Evolutionary conservation across 768 basidiomycete genomes (phyloP).

Genomic region (Chalciporus sphaerocephalus): DNA sequence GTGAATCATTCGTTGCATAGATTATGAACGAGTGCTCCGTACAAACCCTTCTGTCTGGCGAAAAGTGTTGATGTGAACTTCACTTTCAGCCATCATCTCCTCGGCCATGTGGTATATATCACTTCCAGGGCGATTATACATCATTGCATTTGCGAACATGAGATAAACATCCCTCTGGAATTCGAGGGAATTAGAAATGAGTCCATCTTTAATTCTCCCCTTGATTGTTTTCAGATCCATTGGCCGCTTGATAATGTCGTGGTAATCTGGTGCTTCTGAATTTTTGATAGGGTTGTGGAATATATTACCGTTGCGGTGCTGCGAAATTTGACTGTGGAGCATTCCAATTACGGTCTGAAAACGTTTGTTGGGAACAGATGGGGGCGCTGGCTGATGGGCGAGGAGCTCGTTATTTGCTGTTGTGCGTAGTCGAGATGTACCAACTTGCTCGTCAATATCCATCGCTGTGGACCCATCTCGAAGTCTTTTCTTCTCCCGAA

Average conservation of each 20-base stretch:
- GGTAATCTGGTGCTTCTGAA: slow-evolving; percentile 87
- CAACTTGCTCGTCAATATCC: slow-evolving; percentile 45
- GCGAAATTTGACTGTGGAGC: slow-evolving; percentile 77
- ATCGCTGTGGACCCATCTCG: slow-evolving; percentile 22
- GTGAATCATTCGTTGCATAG: neutral
- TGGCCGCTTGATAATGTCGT: slow-evolving; percentile 87
- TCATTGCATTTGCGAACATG: slow-evolving; percentile 97
- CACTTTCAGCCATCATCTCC: slow-evolving; percentile 82
- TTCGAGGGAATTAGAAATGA: slow-evolving; percentile 76
- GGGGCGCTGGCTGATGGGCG: slow-evolving; percentile 14
- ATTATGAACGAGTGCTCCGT: slow-evolving; percentile 34
- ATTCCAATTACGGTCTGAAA: slow-evolving; percentile 80
- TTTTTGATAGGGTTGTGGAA: slow-evolving; percentile 88
- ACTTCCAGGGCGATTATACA: slow-evolving; percentile 87
- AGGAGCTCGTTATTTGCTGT: slow-evolving; percentile 15
- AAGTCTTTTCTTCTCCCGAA: slow-evolving; percentile 26
- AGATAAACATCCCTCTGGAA: slow-evolving; percentile 87
- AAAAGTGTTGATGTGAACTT: slow-evolving; percentile 61
- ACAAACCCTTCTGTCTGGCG: slow-evolving; percentile 74
- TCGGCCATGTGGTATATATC: slow-evolving; percentile 90
- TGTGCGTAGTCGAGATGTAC: slow-evolving; percentile 19
- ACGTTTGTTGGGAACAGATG: slow-evolving; percentile 48
- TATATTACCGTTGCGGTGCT: slow-evolving; percentile 83
- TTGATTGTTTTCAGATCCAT: slow-evolving; percentile 96
- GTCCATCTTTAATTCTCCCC: slow-evolving; percentile 75